Evolutionary conservation across 768 basidiomycete genomes (phyloP).

Genomic region (Pholiota molesta): DNA sequence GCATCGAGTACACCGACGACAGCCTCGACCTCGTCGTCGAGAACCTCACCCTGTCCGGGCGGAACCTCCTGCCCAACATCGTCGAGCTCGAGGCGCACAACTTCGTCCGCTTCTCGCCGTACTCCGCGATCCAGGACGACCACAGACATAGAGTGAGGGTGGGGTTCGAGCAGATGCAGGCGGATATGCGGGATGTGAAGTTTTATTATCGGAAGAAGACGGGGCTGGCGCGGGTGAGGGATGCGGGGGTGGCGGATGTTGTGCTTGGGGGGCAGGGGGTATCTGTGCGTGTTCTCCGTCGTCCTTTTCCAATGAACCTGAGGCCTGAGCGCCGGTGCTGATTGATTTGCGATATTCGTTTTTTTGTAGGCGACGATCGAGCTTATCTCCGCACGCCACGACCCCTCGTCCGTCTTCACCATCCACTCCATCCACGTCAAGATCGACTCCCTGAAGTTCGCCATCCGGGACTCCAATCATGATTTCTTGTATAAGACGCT

Average conservation of each 20-base stretch:
- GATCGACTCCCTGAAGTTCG: conserved; percentile 86
- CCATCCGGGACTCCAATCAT: conserved; percentile 90
- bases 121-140: conserved; percentile 58
- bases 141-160: conserved; percentile 74
- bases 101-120: conserved; percentile 84
- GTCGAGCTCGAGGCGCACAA: conserved; percentile 78
- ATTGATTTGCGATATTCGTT: no score
- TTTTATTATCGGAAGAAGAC: conserved; percentile 90
- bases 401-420: conserved; percentile 71
- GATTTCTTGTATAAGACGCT: conserved; percentile 87
- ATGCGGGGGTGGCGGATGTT: conserved; percentile 86
- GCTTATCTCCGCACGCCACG: conserved; percentile 61
- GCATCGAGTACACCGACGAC: conserved; percentile 92
- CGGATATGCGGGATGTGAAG: conserved; percentile 91
- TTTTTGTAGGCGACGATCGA: conserved; percentile 60
- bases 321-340: no score
- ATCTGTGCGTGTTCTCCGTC: conserved; percentile 53
- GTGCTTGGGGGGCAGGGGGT: conserved; percentile 84
- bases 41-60: conserved; percentile 86
- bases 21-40: conserved; percentile 88
- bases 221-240: conserved; percentile 77
- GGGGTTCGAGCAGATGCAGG: conserved; percentile 84
- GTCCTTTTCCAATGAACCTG: no score
- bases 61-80: conserved; percentile 87
- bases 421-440: conserved; percentile 76